These are phyloP conservation scores for Solanum neorickii DNA, from an alignment of 257 asterid genomes.

Conservation along the genomic window DNA sequence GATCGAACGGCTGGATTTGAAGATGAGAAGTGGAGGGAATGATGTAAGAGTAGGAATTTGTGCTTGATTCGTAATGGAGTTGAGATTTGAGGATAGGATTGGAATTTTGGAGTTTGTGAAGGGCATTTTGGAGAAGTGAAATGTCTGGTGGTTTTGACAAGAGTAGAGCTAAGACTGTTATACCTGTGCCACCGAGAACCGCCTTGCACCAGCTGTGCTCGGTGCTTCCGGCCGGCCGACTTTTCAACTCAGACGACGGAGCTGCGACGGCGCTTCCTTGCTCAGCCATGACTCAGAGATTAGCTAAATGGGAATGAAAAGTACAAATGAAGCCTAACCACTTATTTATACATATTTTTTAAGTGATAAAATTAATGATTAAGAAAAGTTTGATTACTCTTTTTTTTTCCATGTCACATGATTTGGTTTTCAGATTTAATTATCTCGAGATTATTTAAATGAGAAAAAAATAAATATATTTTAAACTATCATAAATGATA, in stretches of 20 bases:
- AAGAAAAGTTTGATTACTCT: too few species aligned
- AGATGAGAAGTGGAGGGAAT: conserved; percentile 32
- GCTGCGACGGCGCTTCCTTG: background rate
- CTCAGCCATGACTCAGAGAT: conserved; percentile 4
- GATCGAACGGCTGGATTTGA: conserved; percentile 52
- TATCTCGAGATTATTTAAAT: background rate
- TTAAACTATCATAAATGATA: too few species aligned
- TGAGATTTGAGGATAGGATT: conserved; percentile 81
- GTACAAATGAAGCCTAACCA: background rate
- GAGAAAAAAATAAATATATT: too few species aligned
- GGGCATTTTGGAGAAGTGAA: conserved; percentile 38
- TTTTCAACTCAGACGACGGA: conserved; percentile 2
- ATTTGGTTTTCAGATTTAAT: background rate
- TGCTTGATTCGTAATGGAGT: conserved; percentile 30
- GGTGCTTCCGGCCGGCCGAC: conserved; percentile 58
- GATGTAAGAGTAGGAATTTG: conserved; percentile 44
- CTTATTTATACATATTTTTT: background rate
- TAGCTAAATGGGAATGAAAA: background rate
- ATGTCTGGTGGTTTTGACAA: conserved; percentile 38
- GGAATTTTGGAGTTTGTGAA: conserved; percentile 44
- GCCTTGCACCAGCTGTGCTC: conserved; percentile 96
- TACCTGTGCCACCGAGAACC: conserved; percentile 83
- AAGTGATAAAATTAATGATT: background rate
- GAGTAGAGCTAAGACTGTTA: conserved; percentile 60
- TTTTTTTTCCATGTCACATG: too few species aligned